Percentiles rank a stretch among this genome's conserved stretches.
Conservation (phyloP, 2,329 filamentous ascomycete genomes). For the Orbilia oligospora region DNA sequence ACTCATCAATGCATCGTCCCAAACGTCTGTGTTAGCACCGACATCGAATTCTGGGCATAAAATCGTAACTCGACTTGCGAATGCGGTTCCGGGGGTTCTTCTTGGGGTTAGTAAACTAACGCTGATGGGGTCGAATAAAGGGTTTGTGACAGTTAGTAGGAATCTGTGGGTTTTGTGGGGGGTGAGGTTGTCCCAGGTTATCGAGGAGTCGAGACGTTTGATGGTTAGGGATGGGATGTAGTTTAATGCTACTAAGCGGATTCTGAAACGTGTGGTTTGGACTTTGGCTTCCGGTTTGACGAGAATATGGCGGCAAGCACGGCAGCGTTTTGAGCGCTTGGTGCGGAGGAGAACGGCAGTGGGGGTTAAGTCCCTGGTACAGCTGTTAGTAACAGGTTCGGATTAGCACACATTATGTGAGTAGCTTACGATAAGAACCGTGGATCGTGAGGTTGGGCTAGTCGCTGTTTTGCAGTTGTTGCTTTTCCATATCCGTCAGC, state of each 20-base stretch:
- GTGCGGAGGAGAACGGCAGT: conserved; percentile 86
- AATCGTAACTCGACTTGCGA: conserved; percentile 86
- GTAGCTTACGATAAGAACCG: conserved; percentile 61
- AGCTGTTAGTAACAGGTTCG: not conserved
- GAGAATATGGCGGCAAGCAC: conserved; percentile 92
- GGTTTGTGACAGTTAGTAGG: conserved; percentile 91
- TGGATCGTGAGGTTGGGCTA: conserved; percentile 62
- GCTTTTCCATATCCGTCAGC: conserved; percentile 32
- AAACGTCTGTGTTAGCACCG: conserved; percentile 91
- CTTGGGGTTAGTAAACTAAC: conserved; percentile 89
- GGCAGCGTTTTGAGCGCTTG: conserved; percentile 93
- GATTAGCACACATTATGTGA: not conserved
- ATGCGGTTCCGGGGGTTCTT: conserved; percentile 78
- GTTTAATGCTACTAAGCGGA: conserved; percentile 84
- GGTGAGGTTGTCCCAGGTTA: conserved; percentile 69
- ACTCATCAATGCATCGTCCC: conserved; percentile 87
- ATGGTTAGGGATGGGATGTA: conserved; percentile 89
- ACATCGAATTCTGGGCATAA: conserved; percentile 95
- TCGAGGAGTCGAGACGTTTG: conserved; percentile 72
- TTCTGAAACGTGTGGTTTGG: conserved; percentile 88
- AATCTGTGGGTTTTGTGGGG: conserved; percentile 80
- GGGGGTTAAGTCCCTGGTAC: conserved; percentile 78
- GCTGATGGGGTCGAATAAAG: conserved; percentile 90
- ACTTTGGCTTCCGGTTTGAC: conserved; percentile 94
- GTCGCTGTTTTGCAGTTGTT: conserved; percentile 61